These are phyloP conservation scores for Lasiodiplodia citricola DNA, from an alignment of 2,329 filamentous ascomycete species.

Conservation along the genomic window DNA sequence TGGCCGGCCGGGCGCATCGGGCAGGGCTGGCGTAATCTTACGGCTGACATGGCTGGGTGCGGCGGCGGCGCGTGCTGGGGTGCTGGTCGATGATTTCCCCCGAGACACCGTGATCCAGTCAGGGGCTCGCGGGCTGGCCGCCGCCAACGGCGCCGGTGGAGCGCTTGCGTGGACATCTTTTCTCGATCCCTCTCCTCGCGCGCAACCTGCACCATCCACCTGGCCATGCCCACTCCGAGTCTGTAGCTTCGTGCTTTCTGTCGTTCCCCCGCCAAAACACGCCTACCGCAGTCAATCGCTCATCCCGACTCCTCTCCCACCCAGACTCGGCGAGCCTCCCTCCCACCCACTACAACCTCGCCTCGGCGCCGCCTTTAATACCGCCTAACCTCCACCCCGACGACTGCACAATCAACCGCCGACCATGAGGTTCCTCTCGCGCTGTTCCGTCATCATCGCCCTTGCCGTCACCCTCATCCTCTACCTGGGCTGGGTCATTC, in stretches of 20 bases:
- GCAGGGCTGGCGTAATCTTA: conserved; percentile 23
- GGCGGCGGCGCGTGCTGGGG: conserved; percentile 20
- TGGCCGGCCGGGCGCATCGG: conserved; percentile 8
- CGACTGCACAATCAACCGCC: background rate
- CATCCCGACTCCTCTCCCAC: conserved; percentile 8
- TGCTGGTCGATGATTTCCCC: conserved; percentile 15
- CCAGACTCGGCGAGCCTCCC: background rate
- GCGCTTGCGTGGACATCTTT: conserved; percentile 25
- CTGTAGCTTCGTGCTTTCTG: conserved; percentile 24
- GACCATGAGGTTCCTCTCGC: conserved; percentile 41
- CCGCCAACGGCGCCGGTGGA: conserved; percentile 24
- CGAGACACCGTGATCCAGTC: conserved; percentile 23
- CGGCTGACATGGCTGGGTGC: conserved; percentile 24
- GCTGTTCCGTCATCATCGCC: conserved; percentile 37
- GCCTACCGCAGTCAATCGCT: conserved; percentile 26
- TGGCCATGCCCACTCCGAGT: conserved; percentile 19
- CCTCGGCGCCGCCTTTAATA: conserved; percentile 13
- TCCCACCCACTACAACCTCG: conserved; percentile 15
- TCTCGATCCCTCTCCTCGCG: conserved; percentile 23
- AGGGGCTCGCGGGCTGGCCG: conserved; percentile 23
- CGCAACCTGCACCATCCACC: conserved; percentile 19
- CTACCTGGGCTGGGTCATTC: conserved; percentile 40
- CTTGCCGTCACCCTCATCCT: conserved; percentile 37
- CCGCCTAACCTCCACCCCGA: conserved; percentile 1
- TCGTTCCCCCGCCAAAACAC: conserved; percentile 21